Base-by-base conservation (phyloP, 1,139 yeast species). In the Pichia kudriavzevii region DNA sequence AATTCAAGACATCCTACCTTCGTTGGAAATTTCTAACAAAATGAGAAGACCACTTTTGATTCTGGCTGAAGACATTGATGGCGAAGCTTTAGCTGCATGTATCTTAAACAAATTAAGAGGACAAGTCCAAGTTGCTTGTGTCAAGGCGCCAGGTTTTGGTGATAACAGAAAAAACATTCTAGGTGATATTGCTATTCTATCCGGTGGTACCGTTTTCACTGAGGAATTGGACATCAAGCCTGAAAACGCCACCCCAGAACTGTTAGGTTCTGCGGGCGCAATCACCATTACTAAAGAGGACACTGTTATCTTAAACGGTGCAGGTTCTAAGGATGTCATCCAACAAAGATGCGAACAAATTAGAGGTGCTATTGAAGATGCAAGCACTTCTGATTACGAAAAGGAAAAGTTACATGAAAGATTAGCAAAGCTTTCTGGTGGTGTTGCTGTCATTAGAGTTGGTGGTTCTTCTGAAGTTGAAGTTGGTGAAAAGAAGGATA, bases 401-500 rank as follows among this genome's bases (percentile, higher is more conserved):
- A 80, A 73, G 69, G 99, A 91, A 72, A 91, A 91, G 72, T 75
- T 91, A 57, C 96, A 88, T 69, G 99, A 91, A 71, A 83, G 99
- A 70, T 74, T 91, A 55, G 98, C 99, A 55, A 91, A 91, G 71
- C 77, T 91, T 51, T 83, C 95, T 36, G 99, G 99, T 42, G 98
- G 98, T 76, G 98, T 91, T 60, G 99, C 99, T 46, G 98, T 93
- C 49, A 73, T 91, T 56, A 84, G 82, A 72, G 98, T 91, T 45
- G 99, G 99, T 62, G 99, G 99, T 52, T 66, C 98, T 36, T 85
- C 95, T 18, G 99, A 91, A 68, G 87, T 91, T 51, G 99, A 91
- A 70, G 99, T 91, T 50, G 94, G 97, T 59, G 99, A 91, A 72
- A 93, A 91, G 95, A 91, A 91, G 72, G 99, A 91, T 64, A 87